phyloP scores from a whole-genome alignment of 805 yeast species.

The Barnettozyma botsteinii region DNA sequence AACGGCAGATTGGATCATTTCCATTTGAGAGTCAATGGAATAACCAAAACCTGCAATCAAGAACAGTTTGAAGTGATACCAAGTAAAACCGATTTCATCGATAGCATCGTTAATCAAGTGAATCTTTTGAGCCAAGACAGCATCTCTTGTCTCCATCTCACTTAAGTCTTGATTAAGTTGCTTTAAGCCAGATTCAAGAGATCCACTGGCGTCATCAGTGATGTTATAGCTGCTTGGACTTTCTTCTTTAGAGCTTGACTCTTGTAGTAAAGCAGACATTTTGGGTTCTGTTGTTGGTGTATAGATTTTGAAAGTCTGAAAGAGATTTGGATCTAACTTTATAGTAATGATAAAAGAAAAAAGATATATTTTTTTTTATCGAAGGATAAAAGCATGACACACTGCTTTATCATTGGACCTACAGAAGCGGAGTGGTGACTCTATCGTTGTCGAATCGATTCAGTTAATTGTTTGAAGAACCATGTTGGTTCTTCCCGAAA shows the following conservation, averaged over 20 bases:
- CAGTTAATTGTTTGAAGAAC: too few species aligned
- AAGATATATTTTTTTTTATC: too few species aligned
- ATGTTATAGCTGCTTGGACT: not conserved
- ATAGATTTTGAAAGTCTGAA: too few species aligned
- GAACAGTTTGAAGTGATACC: slow-evolving; percentile 41
- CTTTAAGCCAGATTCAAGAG: slow-evolving; percentile 3
- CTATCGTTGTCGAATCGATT: too few species aligned
- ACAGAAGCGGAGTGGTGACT: too few species aligned
- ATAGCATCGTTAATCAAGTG: slow-evolving; percentile 45
- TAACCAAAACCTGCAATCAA: slow-evolving; percentile 48
- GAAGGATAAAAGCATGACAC: too few species aligned
- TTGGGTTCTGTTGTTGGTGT: too few species aligned
- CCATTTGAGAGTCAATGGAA: slow-evolving; percentile 46
- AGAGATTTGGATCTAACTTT: too few species aligned
- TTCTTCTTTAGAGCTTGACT: not conserved
- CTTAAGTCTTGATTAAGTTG: slow-evolving; percentile 8
- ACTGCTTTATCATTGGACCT: not conserved
- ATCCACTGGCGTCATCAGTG: not conserved
- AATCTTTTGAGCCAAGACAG: slow-evolving; percentile 31
- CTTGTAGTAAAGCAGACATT: not conserved
- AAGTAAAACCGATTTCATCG: slow-evolving; percentile 57
- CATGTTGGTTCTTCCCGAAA: too few species aligned
- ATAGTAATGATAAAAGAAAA: too few species aligned
- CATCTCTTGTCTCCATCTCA: slow-evolving; percentile 26
- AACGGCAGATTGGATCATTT: slow-evolving; percentile 40